Evolutionary conservation across 2,329 filamentous ascomycete genomes (phyloP), one percentile per base, ranked within the genome.

Genomic region (Dothistroma pini): DNA sequence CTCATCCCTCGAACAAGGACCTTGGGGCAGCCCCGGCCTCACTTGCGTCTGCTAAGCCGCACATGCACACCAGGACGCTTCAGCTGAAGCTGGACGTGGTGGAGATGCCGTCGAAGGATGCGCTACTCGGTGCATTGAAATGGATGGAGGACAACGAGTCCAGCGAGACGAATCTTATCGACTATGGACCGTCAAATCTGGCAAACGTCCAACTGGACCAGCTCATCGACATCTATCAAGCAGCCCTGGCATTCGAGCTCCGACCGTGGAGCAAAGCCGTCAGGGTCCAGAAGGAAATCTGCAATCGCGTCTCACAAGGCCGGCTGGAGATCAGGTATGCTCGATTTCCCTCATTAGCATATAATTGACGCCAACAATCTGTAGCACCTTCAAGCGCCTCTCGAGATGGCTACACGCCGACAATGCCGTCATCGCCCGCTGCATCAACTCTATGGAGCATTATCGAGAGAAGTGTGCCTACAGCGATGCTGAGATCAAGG

Each of bases 61-160:
- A 14, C 14, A n/a, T n/a, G 14, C 25, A 35, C 0, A 52, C 35
- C 3, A 59, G 49, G 59, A 47, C 34, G 31, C 57, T 66, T 25
- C 49, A 22, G 11, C 54, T 69, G 8, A 52, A 50, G n/a, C 41
- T 66, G 34, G 51, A 63, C 14, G 57, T 60, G 2, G 32, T 35
- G 11, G 56, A 58, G 53, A 53, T 58, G 48, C 65, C 64, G 6
- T 60, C 56, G 4, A 48, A 44, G 8, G 32, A 59, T 9, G 63
- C 55, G 14, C 29, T 67, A 16, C 44, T 25, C 29, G 34, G 48
- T 5, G 58, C 59, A 6, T 54, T 70, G 1, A 59, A 58, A 14
- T 70, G 66, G 66, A 68, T 70, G 66, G 44, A 59, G 12, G 56
- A 59, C 54, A 70, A 70, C 62, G 59, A 59, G 35, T 34, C 44